Conservation (phyloP, 768 basidiomycete species). For the Agrocybe chaxingu region DNA sequence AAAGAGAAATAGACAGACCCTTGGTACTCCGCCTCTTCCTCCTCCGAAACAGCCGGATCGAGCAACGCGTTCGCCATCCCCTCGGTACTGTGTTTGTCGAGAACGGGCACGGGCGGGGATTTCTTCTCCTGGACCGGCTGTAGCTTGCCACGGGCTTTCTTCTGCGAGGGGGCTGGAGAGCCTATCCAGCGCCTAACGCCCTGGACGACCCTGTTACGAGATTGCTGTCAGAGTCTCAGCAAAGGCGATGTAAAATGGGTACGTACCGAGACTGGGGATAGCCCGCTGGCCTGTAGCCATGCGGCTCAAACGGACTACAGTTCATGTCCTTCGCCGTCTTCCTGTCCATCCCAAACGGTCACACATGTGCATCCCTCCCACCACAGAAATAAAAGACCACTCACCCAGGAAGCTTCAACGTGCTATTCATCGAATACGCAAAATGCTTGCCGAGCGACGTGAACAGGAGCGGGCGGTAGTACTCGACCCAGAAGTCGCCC, state of each 20-base stretch:
- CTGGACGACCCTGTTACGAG: slow-evolving; percentile 57
- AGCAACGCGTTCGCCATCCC: slow-evolving; percentile 55
- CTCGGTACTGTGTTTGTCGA: slow-evolving; percentile 52
- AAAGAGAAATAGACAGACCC: slow-evolving; percentile 37
- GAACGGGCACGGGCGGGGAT: slow-evolving; percentile 23
- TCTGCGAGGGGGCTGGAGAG: slow-evolving; percentile 42
- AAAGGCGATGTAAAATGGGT: neutral
- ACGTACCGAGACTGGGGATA: slow-evolving; percentile 33
- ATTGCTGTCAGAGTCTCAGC: neutral
- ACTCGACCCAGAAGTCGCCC: slow-evolving; percentile 85
- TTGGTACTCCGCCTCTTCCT: slow-evolving; percentile 71
- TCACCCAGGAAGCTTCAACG: slow-evolving; percentile 77
- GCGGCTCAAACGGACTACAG: slow-evolving; percentile 73
- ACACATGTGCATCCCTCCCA: no score
- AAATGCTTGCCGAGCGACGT: slow-evolving; percentile 87
- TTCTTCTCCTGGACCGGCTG: slow-evolving; percentile 34
- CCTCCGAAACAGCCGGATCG: slow-evolving; percentile 58
- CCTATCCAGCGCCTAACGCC: slow-evolving; percentile 80
- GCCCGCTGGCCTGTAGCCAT: slow-evolving; percentile 33
- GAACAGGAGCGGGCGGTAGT: slow-evolving; percentile 82
- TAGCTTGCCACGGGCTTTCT: slow-evolving; percentile 35
- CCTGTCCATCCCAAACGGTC: slow-evolving; percentile 35
- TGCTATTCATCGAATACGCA: slow-evolving; percentile 91
- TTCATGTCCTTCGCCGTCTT: slow-evolving; percentile 68
- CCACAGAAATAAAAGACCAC: slow-evolving; percentile 21